phyloP scores from a whole-genome alignment of 495 filamentous ascomycete genomes.

The Penicillium chermesinum region DNA sequence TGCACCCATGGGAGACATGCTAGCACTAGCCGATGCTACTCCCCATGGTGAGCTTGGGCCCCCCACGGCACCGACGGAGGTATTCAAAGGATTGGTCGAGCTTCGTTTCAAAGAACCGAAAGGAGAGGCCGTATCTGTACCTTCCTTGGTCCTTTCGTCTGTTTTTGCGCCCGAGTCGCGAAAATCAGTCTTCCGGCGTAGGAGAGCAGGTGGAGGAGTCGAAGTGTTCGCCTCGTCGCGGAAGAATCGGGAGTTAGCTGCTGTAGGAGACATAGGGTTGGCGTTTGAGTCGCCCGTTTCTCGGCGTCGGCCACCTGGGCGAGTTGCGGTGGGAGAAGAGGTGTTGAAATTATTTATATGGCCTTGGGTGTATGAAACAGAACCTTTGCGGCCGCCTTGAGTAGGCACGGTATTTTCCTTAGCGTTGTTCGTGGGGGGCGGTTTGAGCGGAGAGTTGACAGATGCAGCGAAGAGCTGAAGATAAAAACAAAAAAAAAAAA shows the following conservation, averaged over 20 bases:
- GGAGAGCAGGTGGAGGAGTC: slow-evolving; percentile 59
- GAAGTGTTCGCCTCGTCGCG: slow-evolving; percentile 56
- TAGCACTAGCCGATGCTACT: slow-evolving; percentile 50
- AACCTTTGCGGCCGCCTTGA: slow-evolving; percentile 65
- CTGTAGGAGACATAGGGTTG: slow-evolving; percentile 56
- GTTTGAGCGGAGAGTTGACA: slow-evolving; percentile 90
- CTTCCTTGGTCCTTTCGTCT: slow-evolving; percentile 44
- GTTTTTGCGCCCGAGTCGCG: slow-evolving; percentile 42
- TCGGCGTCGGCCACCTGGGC: slow-evolving; percentile 71
- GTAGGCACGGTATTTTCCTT: slow-evolving; percentile 63
- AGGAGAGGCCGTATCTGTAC: slow-evolving; percentile 44
- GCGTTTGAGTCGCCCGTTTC: slow-evolving; percentile 74
- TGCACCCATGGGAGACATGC: slow-evolving; percentile 69
- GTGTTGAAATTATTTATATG: slow-evolving; percentile 41
- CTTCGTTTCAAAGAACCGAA: slow-evolving; percentile 65
- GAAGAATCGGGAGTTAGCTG: slow-evolving; percentile 46
- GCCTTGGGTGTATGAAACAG: slow-evolving; percentile 58
- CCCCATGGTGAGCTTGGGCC: slow-evolving; percentile 66
- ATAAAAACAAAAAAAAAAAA: slow-evolving; percentile 21
- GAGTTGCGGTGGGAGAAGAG: slow-evolving; percentile 56
- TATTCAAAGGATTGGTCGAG: slow-evolving; percentile 57
- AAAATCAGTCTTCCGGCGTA: slow-evolving; percentile 70
- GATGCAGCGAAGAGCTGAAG: slow-evolving; percentile 69
- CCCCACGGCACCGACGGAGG: slow-evolving; percentile 26
- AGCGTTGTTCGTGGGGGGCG: slow-evolving; percentile 61